Conservation (phyloP, 768 basidiomycete genomes). For the Hygrocybe coccinea region DNA sequence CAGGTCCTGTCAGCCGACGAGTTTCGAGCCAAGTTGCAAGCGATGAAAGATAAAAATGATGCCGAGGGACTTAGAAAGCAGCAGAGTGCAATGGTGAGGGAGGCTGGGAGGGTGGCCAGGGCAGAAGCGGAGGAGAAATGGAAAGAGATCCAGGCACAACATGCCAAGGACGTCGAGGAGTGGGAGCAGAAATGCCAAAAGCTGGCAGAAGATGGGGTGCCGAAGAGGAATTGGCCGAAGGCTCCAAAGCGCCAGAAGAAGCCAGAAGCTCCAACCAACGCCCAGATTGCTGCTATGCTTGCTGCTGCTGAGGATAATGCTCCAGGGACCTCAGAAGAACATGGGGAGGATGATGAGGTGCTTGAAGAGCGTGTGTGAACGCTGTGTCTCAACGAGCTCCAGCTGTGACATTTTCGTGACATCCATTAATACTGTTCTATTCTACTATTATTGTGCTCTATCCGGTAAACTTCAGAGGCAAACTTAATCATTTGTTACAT, state of each 20-base stretch:
- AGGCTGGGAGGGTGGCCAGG: constrained; percentile 3
- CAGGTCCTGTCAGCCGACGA: constrained; percentile 9
- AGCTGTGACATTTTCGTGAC: too few relatives aligned
- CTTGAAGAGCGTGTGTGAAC: too few relatives aligned
- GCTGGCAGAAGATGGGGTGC: too few relatives aligned
- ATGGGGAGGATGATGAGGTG: too few relatives aligned
- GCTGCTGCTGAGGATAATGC: too few relatives aligned
- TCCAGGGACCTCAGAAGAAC: too few relatives aligned
- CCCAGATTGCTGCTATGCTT: too few relatives aligned
- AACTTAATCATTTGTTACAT: not conserved
- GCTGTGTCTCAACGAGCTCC: too few relatives aligned
- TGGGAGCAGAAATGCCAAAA: constrained; percentile 14
- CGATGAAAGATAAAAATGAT: constrained; percentile 1
- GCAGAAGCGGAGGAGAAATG: constrained; percentile 13
- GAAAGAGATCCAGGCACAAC: constrained; percentile 11
- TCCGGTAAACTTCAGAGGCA: not conserved
- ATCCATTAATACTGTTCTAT: not conserved
- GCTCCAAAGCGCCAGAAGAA: too few relatives aligned
- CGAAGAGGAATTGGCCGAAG: too few relatives aligned
- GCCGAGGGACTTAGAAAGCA: constrained; percentile 9
- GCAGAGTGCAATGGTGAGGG: not conserved
- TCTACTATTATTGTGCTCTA: not conserved
- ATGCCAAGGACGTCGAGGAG: constrained; percentile 7
- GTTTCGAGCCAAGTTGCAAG: constrained; percentile 3
- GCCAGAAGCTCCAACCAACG: too few relatives aligned